A percentile compares a stretch with the other conserved stretches of the same genome.
Conservation (phyloP, 2,329 filamentous ascomycete genomes). For the Alternaria arbusti region DNA sequence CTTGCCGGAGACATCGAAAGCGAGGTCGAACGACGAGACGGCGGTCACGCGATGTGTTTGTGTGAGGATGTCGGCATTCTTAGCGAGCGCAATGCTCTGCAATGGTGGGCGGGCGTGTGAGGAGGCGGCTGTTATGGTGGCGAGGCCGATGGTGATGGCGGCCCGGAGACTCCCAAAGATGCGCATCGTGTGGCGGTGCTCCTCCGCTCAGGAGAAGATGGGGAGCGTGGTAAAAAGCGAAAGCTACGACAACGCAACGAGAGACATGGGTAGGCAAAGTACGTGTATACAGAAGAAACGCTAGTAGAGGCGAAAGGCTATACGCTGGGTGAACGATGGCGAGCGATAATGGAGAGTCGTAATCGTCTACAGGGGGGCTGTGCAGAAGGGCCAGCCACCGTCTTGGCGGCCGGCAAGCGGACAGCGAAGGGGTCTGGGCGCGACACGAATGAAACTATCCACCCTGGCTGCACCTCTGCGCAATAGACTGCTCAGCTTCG, state of each 20-base stretch:
- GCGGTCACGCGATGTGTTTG: conserved; percentile 80
- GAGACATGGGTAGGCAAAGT: conserved; percentile 36
- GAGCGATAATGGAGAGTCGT: conserved; percentile 25
- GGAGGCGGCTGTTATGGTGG: conserved; percentile 32
- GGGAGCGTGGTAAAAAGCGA: not conserved
- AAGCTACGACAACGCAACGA: conserved; percentile 30
- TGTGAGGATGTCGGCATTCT: conserved; percentile 78
- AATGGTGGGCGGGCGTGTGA: conserved; percentile 71
- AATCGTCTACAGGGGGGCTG: conserved; percentile 15
- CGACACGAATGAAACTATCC: conserved; percentile 27
- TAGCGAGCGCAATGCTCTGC: conserved; percentile 72
- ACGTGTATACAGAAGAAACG: conserved; percentile 10
- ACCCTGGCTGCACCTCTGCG: not conserved
- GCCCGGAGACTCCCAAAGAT: conserved; percentile 30
- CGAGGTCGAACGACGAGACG: conserved; percentile 82
- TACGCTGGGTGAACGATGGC: conserved; percentile 18
- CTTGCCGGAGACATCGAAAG: conserved; percentile 72
- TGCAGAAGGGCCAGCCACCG: conserved; percentile 6
- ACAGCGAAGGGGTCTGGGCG: conserved; percentile 23
- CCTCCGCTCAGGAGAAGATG: conserved; percentile 24
- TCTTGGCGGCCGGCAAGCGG: conserved; percentile 21
- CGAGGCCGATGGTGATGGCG: conserved; percentile 29
- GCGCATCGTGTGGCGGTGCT: conserved; percentile 38
- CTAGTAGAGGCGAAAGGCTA: conserved; percentile 13
- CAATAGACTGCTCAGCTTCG: not conserved